A percentile compares a stretch with the other conserved stretches of the same genome.
Conservation (phyloP, 176 grass and related monocot genomes). For the Oryza punctata region DNA sequence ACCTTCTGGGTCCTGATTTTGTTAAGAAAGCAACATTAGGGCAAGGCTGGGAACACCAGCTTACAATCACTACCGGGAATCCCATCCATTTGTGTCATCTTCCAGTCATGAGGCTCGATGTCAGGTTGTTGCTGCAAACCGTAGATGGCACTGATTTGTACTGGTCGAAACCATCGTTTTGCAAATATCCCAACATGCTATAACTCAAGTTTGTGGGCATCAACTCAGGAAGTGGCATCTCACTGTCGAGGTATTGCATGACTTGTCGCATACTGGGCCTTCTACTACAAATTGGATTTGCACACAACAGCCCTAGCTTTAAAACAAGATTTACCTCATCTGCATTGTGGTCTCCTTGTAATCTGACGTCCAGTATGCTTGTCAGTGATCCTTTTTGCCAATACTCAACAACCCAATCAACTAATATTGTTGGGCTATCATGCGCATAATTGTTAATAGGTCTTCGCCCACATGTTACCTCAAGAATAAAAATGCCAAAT, state of each 20-base stretch:
- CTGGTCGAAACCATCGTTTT: slow-evolving; percentile 34
- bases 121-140: not conserved
- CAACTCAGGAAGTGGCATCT: slow-evolving; percentile 20
- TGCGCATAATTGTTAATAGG: not conserved
- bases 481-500: no score
- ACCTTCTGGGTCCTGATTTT: no score
- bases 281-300: slow-evolving; percentile 4
- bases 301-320: slow-evolving; percentile 14
- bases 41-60: no score
- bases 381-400: not conserved
- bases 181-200: slow-evolving; percentile 12
- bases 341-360: not conserved
- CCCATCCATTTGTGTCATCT: slow-evolving; percentile 23
- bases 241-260: slow-evolving; percentile 15
- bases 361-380: slow-evolving; percentile 8
- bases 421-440: not conserved
- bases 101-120: slow-evolving; percentile 13
- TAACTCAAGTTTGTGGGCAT: slow-evolving; percentile 29
- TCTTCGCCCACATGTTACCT: slow-evolving; percentile 31
- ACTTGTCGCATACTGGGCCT: slow-evolving; percentile 26
- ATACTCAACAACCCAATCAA: slow-evolving; percentile 31
- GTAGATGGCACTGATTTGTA: slow-evolving; percentile 7
- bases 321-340: slow-evolving; percentile 7
- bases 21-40: no score
- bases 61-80: not conserved